Base-by-base conservation (phyloP, 441 rosid species). In the Adansonia madagascariensis region DNA sequence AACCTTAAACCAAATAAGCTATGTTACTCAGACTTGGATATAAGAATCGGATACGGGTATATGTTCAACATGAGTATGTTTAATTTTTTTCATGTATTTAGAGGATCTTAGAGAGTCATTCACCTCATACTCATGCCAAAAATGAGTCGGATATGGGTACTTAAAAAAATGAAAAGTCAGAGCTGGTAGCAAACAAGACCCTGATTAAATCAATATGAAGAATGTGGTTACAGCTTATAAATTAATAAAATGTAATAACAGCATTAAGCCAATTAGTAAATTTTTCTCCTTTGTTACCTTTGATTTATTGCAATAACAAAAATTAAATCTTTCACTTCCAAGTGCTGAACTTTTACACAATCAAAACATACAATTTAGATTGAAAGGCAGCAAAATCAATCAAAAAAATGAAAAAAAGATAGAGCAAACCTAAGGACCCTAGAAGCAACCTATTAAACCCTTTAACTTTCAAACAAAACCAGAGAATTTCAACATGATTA, bases 231-330 rank as follows among this genome's bases (percentile, higher is more conserved):
- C 17, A 53, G 14, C 31, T 35, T 50, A 1, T 39, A 53, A 55
- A 71, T 70, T 44, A 50, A 18, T 50, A 27, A 27, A 27, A 50
- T 14, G 20, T 8, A 70, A 70, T 17, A 53, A 35, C 27, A 31
- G 15, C 75, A n/a, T 53, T n/a, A 35, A 71, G 62, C 27, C 46
- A 71, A 35, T 53, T 53, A 53, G 22, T 17, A 71, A 35, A 53
- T 1, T 9, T n/a, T 8, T n/a, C 22, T n/a, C 62, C 62, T 52
- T 71, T 71, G n/a, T 39, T 15, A 31, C n/a, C 22, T 27, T 52
- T 4, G 8, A 27, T 27, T 53, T 61, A 52, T 71, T 15, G 15
- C 61, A 52, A 71, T 52, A 71, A n/a, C 24, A 31, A 71, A 71
- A 53, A 31, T 2, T 17, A 43, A 9, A 52, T 52, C 61, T 27